A percentile compares a stretch with the other conserved stretches of the same genome.
Conservation (phyloP, 2,329 filamentous ascomycete genomes). For the Fulvia fulva region DNA sequence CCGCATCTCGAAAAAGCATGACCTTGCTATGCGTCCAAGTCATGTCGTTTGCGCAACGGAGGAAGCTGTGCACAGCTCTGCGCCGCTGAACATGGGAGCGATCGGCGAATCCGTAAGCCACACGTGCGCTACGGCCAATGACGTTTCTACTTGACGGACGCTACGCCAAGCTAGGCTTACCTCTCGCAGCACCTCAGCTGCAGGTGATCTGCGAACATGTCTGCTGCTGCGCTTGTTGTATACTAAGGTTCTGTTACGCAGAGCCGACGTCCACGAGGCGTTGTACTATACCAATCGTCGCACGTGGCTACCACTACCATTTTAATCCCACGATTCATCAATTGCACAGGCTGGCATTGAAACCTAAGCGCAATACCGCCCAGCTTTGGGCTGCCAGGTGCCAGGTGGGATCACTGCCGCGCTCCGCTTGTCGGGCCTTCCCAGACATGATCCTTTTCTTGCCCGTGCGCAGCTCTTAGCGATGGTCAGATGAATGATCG, state of each 20-base stretch:
- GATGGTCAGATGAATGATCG: conserved; percentile 10
- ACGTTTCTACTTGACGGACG: neutral
- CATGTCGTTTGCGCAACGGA: neutral
- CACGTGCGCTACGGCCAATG: neutral
- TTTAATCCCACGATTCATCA: neutral
- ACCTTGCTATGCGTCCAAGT: neutral
- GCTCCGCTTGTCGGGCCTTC: conserved; percentile 3
- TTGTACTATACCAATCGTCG: conserved; percentile 19
- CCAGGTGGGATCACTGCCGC: conserved; percentile 6
- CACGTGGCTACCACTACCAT: conserved; percentile 13
- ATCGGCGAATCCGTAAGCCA: conserved; percentile 6
- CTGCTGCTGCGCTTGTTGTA: conserved; percentile 8
- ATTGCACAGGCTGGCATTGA: neutral
- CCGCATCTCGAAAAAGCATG: conserved; percentile 1
- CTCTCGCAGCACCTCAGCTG: conserved; percentile 7
- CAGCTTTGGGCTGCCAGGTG: neutral
- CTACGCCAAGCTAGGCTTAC: neutral
- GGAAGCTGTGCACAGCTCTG: neutral
- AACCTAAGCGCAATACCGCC: neutral
- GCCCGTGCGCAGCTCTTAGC: conserved; percentile 8
- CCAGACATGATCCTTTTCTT: neutral
- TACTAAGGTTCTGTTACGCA: conserved; percentile 17
- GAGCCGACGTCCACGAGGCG: conserved; percentile 18
- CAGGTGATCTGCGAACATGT: conserved; percentile 15
- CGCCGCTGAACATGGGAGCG: neutral